Base-by-base conservation (phyloP, 2,329 filamentous ascomycete genomes). In the Fusarium sp. region DNA sequence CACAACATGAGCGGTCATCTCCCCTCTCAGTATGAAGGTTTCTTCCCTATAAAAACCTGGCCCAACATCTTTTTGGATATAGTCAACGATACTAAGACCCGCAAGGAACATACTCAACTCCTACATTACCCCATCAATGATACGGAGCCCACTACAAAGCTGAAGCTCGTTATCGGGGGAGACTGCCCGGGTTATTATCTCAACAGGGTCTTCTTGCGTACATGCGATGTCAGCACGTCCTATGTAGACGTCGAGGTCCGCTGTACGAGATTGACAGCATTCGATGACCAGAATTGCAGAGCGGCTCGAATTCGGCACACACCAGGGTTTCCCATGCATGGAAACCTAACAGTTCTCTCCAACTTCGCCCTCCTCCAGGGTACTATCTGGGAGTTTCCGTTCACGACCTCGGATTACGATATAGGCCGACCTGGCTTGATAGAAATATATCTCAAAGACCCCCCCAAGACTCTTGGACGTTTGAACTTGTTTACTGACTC, bases 321-420 rank as follows among this genome's bases (percentile, higher is more conserved):
- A 7, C 58, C 27, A 20, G 13, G 20, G 1, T 41, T 57, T 2
- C 66, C 66, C 0, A 4, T 39, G 2, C 10, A 34, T 0, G 61
- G 66, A 0, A 70, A 71, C n/a, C 14, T 35, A 30, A 70, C 60
- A 6, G 25, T 39, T 3, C 20, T 71, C 1, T 70, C 68, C 14
- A 32, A 48, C 41, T 16, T 23, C 2, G 14, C 16, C 16, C 1
- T 56, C 2, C 1, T 57, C 1, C 1, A 0, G 0, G 23, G 18
- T 1, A 4, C 60, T 0, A 5, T 43, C 1, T 5, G 0, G 4
- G 32, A 71, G 13, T 25, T 70, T 0, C 65, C 65, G 0, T 41
- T 57, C 8, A 13, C 50, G 4, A 64, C 60, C 1, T 39, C 60
- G n/a, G 37, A 39, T 0, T 57, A 57, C 27, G 1, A 34, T 4